A percentile compares a stretch with the other conserved stretches of the same genome.
Conservation (phyloP, 352 stramenopile genomes). For the Phytopythium vexans region DNA sequence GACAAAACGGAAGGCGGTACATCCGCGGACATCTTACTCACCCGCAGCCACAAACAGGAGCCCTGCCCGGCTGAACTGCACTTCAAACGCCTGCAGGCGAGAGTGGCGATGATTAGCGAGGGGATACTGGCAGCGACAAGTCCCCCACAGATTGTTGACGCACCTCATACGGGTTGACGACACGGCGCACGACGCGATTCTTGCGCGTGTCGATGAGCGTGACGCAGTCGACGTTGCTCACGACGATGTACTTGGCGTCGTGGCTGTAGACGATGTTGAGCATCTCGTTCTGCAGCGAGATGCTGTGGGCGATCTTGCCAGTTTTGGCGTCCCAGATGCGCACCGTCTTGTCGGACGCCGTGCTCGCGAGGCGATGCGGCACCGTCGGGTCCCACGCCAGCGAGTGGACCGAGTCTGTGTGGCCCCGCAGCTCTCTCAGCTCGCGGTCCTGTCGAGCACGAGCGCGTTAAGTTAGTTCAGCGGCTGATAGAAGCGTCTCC, state of each 20-base stretch:
- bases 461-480: background rate
- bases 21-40: background rate
- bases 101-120: too few species aligned
- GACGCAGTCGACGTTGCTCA: constrained; percentile 70
- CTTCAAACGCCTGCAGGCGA: constrained; percentile 47
- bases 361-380: constrained; percentile 60
- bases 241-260: constrained; percentile 81
- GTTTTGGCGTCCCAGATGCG: constrained; percentile 83
- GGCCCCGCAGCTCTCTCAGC: constrained; percentile 57
- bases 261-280: constrained; percentile 80
- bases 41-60: constrained; percentile 78
- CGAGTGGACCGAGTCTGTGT: constrained; percentile 71
- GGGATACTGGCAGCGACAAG: too few species aligned
- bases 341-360: constrained; percentile 76
- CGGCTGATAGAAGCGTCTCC: background rate
- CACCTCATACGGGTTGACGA: constrained; percentile 80
- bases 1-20: background rate
- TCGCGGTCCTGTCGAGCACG: constrained; percentile 36
- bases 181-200: constrained; percentile 65
- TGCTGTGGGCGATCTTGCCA: constrained; percentile 71
- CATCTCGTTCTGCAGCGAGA: constrained; percentile 69
- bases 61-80: constrained; percentile 78
- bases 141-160: too few species aligned
- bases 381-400: constrained; percentile 74
- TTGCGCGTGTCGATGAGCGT: constrained; percentile 83